These are phyloP conservation scores for Mortierella sp. DNA, from an alignment of 371 early-diverging fungal genomes.

Conservation along the genomic window DNA sequence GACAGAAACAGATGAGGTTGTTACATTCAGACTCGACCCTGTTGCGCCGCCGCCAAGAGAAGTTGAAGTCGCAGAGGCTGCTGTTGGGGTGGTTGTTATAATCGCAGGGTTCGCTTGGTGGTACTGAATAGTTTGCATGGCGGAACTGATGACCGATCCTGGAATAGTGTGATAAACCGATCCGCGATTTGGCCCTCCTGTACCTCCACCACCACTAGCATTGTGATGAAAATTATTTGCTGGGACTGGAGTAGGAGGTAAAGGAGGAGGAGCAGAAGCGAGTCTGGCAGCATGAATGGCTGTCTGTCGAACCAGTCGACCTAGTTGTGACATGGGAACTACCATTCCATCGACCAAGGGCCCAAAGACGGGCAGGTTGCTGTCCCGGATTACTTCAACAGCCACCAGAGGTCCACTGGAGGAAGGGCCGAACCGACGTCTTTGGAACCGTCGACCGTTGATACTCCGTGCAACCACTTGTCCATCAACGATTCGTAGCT, in stretches of 20 bases:
- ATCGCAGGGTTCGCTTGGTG: constrained; percentile 16
- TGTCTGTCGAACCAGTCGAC: constrained; percentile 84
- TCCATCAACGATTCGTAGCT: constrained; percentile 10
- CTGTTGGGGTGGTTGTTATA: neutral
- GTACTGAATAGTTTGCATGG: constrained; percentile 35
- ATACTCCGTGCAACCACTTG: neutral
- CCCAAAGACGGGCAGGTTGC: constrained; percentile 81
- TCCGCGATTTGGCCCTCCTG: constrained; percentile 17
- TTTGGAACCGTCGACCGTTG: neutral
- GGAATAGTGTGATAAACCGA: constrained; percentile 4
- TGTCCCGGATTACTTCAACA: constrained; percentile 81
- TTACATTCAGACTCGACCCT: neutral
- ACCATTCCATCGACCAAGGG: constrained; percentile 87
- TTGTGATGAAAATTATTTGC: neutral
- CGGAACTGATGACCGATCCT: constrained; percentile 17
- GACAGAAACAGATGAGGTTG: neutral
- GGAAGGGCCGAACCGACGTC: neutral
- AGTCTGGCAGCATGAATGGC: constrained; percentile 72
- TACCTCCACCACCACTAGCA: neutral
- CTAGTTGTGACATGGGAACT: constrained; percentile 78
- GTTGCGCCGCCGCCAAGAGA: neutral
- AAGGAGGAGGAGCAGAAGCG: constrained; percentile 43
- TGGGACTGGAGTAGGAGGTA: constrained; percentile 32
- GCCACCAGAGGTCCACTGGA: constrained; percentile 60
- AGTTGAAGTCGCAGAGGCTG: neutral